Evolutionary conservation across 805 yeast genomes (phyloP).

Genomic region (Jamesozyma gamospora): DNA sequence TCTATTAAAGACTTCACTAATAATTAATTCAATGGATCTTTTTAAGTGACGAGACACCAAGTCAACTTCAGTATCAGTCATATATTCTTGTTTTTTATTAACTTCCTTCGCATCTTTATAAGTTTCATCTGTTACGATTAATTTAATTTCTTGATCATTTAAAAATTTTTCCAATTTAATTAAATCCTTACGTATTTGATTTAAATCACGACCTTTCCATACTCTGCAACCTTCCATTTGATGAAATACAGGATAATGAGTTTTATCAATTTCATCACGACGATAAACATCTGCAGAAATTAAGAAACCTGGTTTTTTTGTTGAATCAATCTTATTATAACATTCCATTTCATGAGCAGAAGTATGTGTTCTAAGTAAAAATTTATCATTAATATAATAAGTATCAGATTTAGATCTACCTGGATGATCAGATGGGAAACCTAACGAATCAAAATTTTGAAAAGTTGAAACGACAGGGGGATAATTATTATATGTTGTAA

Average conservation of each 20-base stretch:
- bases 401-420: slow-evolving; percentile 91
- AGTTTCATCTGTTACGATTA: slow-evolving; percentile 67
- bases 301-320: slow-evolving; percentile 50
- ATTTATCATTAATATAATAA: slow-evolving; percentile 67
- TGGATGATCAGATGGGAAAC: slow-evolving; percentile 86
- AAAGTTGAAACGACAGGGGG: slow-evolving; percentile 71
- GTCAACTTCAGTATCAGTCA: slow-evolving; percentile 59
- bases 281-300: slow-evolving; percentile 95
- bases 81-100: slow-evolving; percentile 76
- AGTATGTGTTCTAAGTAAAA: slow-evolving; percentile 82
- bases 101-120: slow-evolving; percentile 34
- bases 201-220: slow-evolving; percentile 52
- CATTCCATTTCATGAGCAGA: slow-evolving; percentile 94
- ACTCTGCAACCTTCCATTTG: slow-evolving; percentile 94
- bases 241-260: slow-evolving; percentile 96
- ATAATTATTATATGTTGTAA: slow-evolving; percentile 54
- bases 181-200: slow-evolving; percentile 47
- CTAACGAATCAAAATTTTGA: slow-evolving; percentile 86
- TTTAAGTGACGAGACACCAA: slow-evolving; percentile 71
- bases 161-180: slow-evolving; percentile 46
- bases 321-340: slow-evolving; percentile 40
- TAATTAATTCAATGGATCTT: slow-evolving; percentile 73
- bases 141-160: slow-evolving; percentile 31
- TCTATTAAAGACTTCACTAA: slow-evolving; percentile 65
- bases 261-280: slow-evolving; percentile 87